Evolutionary conservation across 257 asterid species (phyloP), one percentile per base, ranked within the genome.

Genomic region (Phtheirospermum japonicum): DNA sequence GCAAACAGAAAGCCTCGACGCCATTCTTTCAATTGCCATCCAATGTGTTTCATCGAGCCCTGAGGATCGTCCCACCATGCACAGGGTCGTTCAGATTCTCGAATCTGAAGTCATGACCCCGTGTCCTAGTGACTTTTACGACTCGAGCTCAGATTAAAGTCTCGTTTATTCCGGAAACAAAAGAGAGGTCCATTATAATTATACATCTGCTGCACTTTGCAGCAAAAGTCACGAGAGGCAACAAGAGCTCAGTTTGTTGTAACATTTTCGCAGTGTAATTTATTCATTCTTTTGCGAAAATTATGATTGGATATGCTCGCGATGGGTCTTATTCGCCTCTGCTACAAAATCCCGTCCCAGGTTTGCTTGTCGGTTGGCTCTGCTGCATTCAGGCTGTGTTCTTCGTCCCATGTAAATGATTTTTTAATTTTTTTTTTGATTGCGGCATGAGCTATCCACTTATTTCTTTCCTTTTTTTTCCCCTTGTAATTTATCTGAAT

Each of bases 11-110:
- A 82, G 82, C 80, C 86, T 91, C 10, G 94, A 86, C 16, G 76
- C 94, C 68, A 67, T 88, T 16, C 86, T 91, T 42, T 75, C 90
- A 40, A 77, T 84, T 51, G 92, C 98, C 30, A 80, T 78, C 68
- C 90, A 86, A 26, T 91, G 98, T 52, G 94, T 91, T 6, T 85
- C 88, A 68, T 79, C 92, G 32, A 59, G 53, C 45, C 96, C 98
- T 0, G 96, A 91, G 64, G 87, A 85, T 60, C 90, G 98, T 66
- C 98, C 96, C 64, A 85, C 98, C 48, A 90, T 88, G 96, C 96
- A 88, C 76, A 71, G 90, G 71, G 94, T 90, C 31, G 91, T 85
- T 59, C 98, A 90, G 73, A 80, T 81, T 52, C 91, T 90, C 17
- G 98, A 90, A 78, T 88, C 98, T 7, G 94, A 88, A 77, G 90